Evolutionary conservation across 2,329 filamentous ascomycete genomes (phyloP).

Genomic region (Tolypocladium pustulatum): DNA sequence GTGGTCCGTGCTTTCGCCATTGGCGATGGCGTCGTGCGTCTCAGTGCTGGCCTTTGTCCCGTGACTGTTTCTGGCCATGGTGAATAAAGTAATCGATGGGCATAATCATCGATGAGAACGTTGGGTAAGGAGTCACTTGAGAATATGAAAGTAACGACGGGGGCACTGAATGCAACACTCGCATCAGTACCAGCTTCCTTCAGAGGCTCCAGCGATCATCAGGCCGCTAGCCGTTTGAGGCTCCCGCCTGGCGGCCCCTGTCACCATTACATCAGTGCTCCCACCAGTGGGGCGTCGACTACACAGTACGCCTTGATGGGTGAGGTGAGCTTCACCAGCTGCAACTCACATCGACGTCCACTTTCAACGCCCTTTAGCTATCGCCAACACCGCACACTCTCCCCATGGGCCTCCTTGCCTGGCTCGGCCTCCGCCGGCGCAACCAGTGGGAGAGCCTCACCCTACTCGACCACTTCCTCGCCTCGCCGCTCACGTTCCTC

Average conservation of each 20-base stretch:
- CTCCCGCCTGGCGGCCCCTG: neutral
- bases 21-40: neutral
- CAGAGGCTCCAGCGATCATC: neutral
- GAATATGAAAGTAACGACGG: no score
- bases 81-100: neutral
- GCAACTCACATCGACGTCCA: neutral
- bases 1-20: neutral
- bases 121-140: no score
- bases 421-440: constrained; percentile 36
- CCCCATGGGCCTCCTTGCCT: constrained; percentile 33
- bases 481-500: constrained; percentile 57
- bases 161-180: neutral
- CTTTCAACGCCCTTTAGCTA: neutral
- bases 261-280: neutral
- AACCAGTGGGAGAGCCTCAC: constrained; percentile 38
- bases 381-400: neutral
- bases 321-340: neutral
- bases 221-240: neutral
- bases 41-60: neutral
- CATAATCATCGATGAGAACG: neutral
- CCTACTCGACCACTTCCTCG: constrained; percentile 51
- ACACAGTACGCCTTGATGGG: neutral
- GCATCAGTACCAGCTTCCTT: neutral
- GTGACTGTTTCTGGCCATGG: neutral
- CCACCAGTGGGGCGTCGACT: neutral